Percentiles rank a stretch among this genome's conserved stretches.
Conservation (phyloP, 1,139 yeast species). For the Taphrina pruni region DNA sequence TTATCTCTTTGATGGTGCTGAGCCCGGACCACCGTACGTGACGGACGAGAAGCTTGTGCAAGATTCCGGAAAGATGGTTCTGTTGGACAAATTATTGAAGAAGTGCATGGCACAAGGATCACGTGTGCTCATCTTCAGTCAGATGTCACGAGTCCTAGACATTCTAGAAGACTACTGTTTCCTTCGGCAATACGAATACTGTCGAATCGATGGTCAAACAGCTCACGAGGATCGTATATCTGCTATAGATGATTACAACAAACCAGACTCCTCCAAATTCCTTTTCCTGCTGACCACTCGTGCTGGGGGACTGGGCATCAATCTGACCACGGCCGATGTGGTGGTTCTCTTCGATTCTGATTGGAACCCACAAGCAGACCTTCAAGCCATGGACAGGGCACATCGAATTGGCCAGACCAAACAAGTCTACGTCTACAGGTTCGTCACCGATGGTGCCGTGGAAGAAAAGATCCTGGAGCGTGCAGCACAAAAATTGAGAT, state of each 20-base stretch:
- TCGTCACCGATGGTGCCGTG: constrained; percentile 93
- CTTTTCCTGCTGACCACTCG: constrained; percentile 88
- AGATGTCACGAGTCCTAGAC: constrained; percentile 91
- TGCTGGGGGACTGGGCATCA: constrained; percentile 98
- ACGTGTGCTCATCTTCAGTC: constrained; percentile 80
- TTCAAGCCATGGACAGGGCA: constrained; percentile 99
- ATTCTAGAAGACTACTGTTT: constrained; percentile 91
- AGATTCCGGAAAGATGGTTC: constrained; percentile 89
- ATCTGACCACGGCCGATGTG: constrained; percentile 88
- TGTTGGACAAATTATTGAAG: constrained; percentile 79
- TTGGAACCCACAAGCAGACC: constrained; percentile 99
- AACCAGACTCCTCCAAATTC: constrained; percentile 80
- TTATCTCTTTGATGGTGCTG: constrained; percentile 95
- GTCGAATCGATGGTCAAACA: constrained; percentile 95
- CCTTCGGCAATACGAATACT: constrained; percentile 81
- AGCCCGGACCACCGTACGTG: constrained; percentile 97
- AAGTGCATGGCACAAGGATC: constrained; percentile 80
- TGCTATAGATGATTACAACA: constrained; percentile 91
- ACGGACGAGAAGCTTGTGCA: constrained; percentile 91
- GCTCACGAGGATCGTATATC: constrained; percentile 89
- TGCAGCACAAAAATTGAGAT: constrained; percentile 89
- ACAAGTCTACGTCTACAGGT: constrained; percentile 88
- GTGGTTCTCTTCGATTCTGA: constrained; percentile 92
- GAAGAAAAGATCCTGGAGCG: constrained; percentile 95
- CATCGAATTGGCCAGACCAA: constrained; percentile 98